Base-by-base conservation (phyloP, 2,329 filamentous ascomycete genomes). In the Trichoderma atroviride region DNA sequence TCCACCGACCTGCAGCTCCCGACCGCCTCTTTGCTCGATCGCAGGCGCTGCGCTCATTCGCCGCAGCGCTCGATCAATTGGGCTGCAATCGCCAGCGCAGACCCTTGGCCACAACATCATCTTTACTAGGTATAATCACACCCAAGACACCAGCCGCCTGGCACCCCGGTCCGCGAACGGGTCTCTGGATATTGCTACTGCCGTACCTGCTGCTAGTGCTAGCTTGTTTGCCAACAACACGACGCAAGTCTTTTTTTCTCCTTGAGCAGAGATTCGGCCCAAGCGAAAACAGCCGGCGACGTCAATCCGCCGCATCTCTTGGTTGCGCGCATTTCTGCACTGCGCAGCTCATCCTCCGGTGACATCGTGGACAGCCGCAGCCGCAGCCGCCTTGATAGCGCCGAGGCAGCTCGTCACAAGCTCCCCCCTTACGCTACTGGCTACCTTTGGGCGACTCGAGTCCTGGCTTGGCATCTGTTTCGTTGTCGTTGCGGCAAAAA, bases 1-100 rank as follows among this genome's bases (percentile, higher is more conserved):
- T 70, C 69, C 69, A 70, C 69, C 63, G 64, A 50, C 55, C 69
- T 70, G 69, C 69, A 68, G 69, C 69, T 57, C 69, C 69, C 69
- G 69, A 70, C 69, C 69, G 69, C 69, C 64, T 70, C 69, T 68
- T 68, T 24, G 37, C 24, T 57, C 52, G 35, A 56, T 69, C 66
- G 66, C 59, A 63, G 66, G 66, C 43, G 31, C 47, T 53, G 52
- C 62, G 37, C 33, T 43, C 16, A 61, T 52, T 64, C 60, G 68
- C 65, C 61, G 61, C 61, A 27, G 55, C 50, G 47, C 43, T 61
- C 53, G 61, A 60, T 53, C 61, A 50, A 52, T 69, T 53, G 55
- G 55, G 55, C 55, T 56, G 61, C 61, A 65, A 69, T 69, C 59
- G 59, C 61, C 65, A 69, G 64, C 59, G 52, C 60, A 65, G 47